Base-by-base conservation (phyloP, 139 green algal species). In the Tetradesmus lagerheimii region DNA sequence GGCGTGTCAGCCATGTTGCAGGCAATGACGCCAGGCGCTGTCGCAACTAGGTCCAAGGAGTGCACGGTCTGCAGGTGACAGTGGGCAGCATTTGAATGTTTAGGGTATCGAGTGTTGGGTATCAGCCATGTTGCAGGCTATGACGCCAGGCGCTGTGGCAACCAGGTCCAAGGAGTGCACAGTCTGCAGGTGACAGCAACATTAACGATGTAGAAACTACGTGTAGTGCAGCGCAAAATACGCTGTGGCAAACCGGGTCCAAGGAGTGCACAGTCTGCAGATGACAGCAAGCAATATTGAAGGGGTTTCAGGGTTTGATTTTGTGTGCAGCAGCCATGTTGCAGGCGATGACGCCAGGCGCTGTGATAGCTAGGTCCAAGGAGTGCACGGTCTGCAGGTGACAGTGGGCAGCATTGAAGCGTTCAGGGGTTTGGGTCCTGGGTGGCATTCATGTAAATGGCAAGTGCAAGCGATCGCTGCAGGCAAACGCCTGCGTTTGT, bases 81-180 rank as follows among this genome's bases (percentile, higher is more conserved):
- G n/a, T n/a, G n/a, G n/a, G n/a, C n/a, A n/a, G n/a, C n/a, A n/a
- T n/a, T n/a, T n/a, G n/a, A n/a, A n/a, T n/a, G n/a, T n/a, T n/a
- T n/a, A n/a, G n/a, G n/a, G n/a, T n/a, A n/a, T n/a, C n/a, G n/a
- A n/a, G n/a, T n/a, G n/a, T n/a, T n/a, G n/a, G n/a, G 94, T 92
- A 25, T 94, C 45, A 0, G 96, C 95, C 96, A 99, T 99, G 95
- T 99, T 98, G 94, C 97, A 99, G 15, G 96, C 96, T 29, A 98
- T 94, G 31, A 99, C 97, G 5, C 93, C 93, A 1, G 97, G 95
- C 4, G 95, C 95, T 14, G 91, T 89, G 2, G 95, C 92, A 45
- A 98, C 93, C 74, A 99, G 93, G 93, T 99, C 98, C 75, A 99
- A 93, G 18, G 95, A 98, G 91, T 97, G 93, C 57, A 99, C 96